Base-by-base conservation (phyloP, 768 basidiomycete species). In the Lactarius sp. region DNA sequence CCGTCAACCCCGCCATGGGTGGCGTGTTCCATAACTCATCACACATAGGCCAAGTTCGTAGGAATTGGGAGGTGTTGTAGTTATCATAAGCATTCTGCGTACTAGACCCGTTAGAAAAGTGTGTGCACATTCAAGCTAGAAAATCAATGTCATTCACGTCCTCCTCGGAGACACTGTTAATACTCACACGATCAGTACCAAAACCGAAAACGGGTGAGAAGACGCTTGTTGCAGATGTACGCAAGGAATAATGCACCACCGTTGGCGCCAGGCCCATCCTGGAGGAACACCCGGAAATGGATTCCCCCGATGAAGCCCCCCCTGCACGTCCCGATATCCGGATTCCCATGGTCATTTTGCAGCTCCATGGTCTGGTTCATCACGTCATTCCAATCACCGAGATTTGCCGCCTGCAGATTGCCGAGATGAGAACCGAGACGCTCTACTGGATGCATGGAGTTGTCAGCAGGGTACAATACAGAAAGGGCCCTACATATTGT, bases 371-470 rank as follows among this genome's bases (percentile, higher is more conserved):
- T 77, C 65, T 81, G 79, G 59, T 79, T 75, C 54, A 77, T 73
- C 61, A 68, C 74, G 13, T 78, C 79, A 27, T 79, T 72, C 0
- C 80, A 79, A 52, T 82, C 81, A 0, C 81, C 81, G 0, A 81
- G 74, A 67, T 82, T 77, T 5, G 80, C 81, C 1, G 71, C 69
- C 70, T 73, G 77, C 22, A 70, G 72, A 46, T 51, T 70, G 1
- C 77, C 80, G 22, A 73, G 58, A 62, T 79, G 77, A 46, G 74
- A 57, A 6, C 66, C 69, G 34, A 27, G 22, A 27, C 22, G 22
- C 22, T 27, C 22, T 27, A 27, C 22, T 27, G 1, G 22, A 27
- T 27, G 22, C 22, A 27, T 27, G 2, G 22, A 27, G 22, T 27
- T 27, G 22, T 2, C 22, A 27, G 22, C 22, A 2, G 22, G 22